A percentile compares a stretch with the other conserved stretches of the same genome.
Evolutionary conservation across 139 green algal species (phyloP).

Genomic region (Nannochloris sp.): DNA sequence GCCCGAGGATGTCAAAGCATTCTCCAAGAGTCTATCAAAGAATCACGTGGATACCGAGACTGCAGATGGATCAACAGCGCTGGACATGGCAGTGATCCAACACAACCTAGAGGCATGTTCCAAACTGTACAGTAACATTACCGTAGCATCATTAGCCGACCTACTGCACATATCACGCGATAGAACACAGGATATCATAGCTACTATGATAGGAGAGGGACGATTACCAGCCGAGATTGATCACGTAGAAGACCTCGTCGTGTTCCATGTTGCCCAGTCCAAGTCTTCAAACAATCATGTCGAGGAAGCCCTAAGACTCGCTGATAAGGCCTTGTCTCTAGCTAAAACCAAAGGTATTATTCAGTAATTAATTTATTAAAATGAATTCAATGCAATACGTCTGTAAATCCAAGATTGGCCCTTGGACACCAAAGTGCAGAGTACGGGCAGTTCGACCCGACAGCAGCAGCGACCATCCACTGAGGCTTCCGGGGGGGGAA

Average conservation of each 20-base stretch:
- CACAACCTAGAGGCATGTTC: conserved; percentile 84
- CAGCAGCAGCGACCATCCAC: background rate
- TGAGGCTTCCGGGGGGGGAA: conserved; percentile 6
- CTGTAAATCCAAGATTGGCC: too few species aligned
- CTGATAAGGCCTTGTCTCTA: background rate
- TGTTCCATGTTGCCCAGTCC: conserved; percentile 49
- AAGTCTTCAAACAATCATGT: conserved; percentile 63
- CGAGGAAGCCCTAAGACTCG: conserved; percentile 39
- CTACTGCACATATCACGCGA: conserved; percentile 66
- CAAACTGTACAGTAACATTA: conserved; percentile 93
- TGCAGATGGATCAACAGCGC: conserved; percentile 72
- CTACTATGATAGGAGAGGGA: conserved; percentile 75
- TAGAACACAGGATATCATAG: conserved; percentile 72
- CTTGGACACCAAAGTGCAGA: too few species aligned
- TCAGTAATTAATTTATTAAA: too few species aligned
- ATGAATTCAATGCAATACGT: too few species aligned
- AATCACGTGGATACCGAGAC: conserved; percentile 74
- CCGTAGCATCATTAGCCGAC: conserved; percentile 68
- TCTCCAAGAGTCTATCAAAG: conserved; percentile 60
- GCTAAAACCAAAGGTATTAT: background rate
- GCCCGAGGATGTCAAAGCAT: conserved; percentile 59
- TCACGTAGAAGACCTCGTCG: conserved; percentile 80
- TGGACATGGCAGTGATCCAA: conserved; percentile 82
- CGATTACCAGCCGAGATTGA: conserved; percentile 72
- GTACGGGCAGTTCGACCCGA: background rate